Conservation (phyloP, 176 grass and related monocot genomes). For the Zoysia japonica region DNA sequence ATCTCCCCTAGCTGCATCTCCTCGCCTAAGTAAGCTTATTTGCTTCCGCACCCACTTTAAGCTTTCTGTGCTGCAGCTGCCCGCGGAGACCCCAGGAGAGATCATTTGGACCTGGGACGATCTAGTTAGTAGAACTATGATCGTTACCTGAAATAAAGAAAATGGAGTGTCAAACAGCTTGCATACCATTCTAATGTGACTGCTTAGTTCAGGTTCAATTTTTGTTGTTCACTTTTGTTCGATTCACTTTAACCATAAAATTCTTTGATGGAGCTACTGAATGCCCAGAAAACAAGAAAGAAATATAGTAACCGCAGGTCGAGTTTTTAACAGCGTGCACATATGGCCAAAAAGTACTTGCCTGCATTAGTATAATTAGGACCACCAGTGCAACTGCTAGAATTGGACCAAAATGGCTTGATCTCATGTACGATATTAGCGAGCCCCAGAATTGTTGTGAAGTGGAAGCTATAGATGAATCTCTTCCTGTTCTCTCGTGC, state of each 20-base stretch:
- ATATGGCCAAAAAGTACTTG: slow-evolving; percentile 39
- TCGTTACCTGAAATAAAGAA: too few relatives aligned
- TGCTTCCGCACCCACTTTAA: too few relatives aligned
- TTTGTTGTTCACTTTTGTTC: not conserved
- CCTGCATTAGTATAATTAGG: slow-evolving; percentile 81
- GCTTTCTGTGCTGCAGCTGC: too few relatives aligned
- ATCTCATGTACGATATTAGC: slow-evolving; percentile 53
- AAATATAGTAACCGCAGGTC: not conserved
- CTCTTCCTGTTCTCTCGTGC: slow-evolving; percentile 45
- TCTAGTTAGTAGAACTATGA: too few relatives aligned
- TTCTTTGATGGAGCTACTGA: not conserved
- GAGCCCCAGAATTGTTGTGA: slow-evolving; percentile 60
- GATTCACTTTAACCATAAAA: not conserved
- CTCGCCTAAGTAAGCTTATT: too few relatives aligned
- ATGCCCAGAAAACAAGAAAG: not conserved
- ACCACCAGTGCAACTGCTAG: slow-evolving; percentile 54
- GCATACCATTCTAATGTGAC: too few relatives aligned
- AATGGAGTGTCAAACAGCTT: too few relatives aligned
- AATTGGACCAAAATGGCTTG: slow-evolving; percentile 51
- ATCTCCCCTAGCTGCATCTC: slow-evolving; percentile 67
- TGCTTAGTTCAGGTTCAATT: not conserved
- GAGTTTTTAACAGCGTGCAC: not conserved
- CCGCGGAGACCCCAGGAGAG: too few relatives aligned
- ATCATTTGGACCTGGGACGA: too few relatives aligned
- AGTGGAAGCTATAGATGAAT: slow-evolving; percentile 33